Conservation (phyloP, 169 alveolate species). For the Plasmodium chabaudi region DNA sequence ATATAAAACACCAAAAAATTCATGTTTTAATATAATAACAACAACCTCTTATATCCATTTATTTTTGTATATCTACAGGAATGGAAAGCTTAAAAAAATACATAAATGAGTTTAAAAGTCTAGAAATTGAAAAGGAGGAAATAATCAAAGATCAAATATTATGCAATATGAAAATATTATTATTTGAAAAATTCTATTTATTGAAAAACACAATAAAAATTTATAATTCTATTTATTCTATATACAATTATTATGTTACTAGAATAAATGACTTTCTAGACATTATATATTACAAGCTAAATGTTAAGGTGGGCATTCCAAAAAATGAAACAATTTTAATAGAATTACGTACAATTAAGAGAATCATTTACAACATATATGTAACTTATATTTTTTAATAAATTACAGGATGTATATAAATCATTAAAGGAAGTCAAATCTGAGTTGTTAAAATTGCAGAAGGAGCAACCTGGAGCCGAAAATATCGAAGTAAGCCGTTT, state of each 20-base stretch:
- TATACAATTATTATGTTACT: constrained; percentile 53
- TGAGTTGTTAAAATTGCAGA: constrained; percentile 51
- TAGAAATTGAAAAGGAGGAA: constrained; percentile 72
- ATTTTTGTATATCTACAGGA: constrained; percentile 12
- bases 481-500: constrained; percentile 35
- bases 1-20: background rate
- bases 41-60: background rate
- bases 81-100: constrained; percentile 70
- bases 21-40: background rate
- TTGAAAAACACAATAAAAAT: constrained; percentile 70
- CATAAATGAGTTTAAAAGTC: constrained; percentile 45
- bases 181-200: constrained; percentile 61
- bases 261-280: constrained; percentile 68
- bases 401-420: constrained; percentile 62
- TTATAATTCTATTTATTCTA: constrained; percentile 63
- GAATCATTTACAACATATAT: background rate
- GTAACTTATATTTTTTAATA: background rate
- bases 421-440: constrained; percentile 57
- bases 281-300: constrained; percentile 62
- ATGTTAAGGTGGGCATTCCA: constrained; percentile 40
- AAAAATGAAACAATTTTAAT: background rate
- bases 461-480: constrained; percentile 46
- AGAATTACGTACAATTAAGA: too few relatives aligned
- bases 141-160: constrained; percentile 74
- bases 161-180: constrained; percentile 68